Base-by-base conservation (phyloP, 495 filamentous ascomycete species). In the Podospora pseudopauciseta region DNA sequence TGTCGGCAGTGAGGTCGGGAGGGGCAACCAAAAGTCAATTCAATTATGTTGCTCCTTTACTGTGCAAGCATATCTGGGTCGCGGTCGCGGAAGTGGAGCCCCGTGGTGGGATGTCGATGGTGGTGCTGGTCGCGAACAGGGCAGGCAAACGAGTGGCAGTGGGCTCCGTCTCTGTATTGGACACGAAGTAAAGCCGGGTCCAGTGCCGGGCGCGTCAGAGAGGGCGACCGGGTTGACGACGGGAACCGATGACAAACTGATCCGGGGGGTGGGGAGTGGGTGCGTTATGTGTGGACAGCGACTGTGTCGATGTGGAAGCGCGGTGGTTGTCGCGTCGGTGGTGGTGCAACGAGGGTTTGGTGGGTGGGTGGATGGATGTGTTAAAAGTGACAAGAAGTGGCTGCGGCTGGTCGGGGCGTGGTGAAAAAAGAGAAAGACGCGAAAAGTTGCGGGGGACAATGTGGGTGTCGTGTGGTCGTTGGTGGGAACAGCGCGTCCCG, bases 401-500 rank as follows among this genome's bases (percentile, higher is more conserved):
- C 66, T 62, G 55, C 63, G 71, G 55, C 67, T 63, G 70, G 73
- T 69, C 70, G 58, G 66, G 73, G 76, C 72, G 75, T 72, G 65
- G 73, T 71, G 70, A 65, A 72, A 70, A 74, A 74, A 77, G 73
- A 67, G 73, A 69, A 72, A 71, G 69, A 71, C 66, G 60, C 67
- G 19, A 70, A 67, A 73, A 69, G 70, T 65, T 66, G 65, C 71
- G 70, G 70, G 71, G 65, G 64, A 64, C 11, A 62, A 49, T 65
- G 71, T 73, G 77, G 71, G 74, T 67, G 67, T 49, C 39, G 39
- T 63, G 71, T 69, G 68, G 60, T 66, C 28, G 72, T 73, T 76
- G 66, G 72, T 73, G 71, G 73, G 71, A 78, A 77, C 76, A 74
- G 80, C 78, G 81, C 77, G 77, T 75, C 75, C 75, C 68, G 74